phyloP scores from a whole-genome alignment of 345 rosid species.

The Euphorbia lathyris region DNA sequence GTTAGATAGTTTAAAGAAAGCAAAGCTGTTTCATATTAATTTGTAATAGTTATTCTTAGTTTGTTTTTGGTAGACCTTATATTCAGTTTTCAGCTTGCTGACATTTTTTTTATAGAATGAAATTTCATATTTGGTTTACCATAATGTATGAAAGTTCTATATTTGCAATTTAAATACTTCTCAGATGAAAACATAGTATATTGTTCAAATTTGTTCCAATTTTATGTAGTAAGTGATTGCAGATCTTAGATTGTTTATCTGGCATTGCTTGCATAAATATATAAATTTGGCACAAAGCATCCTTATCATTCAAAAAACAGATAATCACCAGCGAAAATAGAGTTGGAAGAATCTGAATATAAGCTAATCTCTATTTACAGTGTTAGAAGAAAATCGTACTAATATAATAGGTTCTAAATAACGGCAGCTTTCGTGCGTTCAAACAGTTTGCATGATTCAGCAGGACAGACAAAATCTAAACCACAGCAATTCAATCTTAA shows the following conservation, averaged over 20 bases:
- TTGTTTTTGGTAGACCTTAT: not conserved
- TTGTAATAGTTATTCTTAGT: not conserved
- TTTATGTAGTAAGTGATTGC: no score
- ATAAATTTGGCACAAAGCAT: not conserved
- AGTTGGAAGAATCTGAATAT: not conserved
- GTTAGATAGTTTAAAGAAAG: conserved; percentile 16
- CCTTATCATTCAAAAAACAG: not conserved
- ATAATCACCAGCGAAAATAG: not conserved
- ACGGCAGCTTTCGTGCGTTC: not conserved
- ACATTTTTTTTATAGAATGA: not conserved
- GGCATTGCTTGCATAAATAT: no score
- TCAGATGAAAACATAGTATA: no score
- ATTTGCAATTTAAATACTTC: not conserved
- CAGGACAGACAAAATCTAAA: not conserved
- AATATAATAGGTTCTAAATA: not conserved
- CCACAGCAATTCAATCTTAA: not conserved
- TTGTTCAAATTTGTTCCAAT: no score
- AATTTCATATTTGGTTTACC: not conserved
- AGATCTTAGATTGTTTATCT: no score
- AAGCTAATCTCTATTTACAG: not conserved
- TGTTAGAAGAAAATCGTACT: not conserved
- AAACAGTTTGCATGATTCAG: not conserved
- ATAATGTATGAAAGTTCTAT: not conserved
- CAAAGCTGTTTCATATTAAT: conserved; percentile 19
- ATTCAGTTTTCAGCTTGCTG: not conserved